Base-by-base conservation (phyloP, 1,284 basidiomycete genomes). In the Marasmius tenuissimus region DNA sequence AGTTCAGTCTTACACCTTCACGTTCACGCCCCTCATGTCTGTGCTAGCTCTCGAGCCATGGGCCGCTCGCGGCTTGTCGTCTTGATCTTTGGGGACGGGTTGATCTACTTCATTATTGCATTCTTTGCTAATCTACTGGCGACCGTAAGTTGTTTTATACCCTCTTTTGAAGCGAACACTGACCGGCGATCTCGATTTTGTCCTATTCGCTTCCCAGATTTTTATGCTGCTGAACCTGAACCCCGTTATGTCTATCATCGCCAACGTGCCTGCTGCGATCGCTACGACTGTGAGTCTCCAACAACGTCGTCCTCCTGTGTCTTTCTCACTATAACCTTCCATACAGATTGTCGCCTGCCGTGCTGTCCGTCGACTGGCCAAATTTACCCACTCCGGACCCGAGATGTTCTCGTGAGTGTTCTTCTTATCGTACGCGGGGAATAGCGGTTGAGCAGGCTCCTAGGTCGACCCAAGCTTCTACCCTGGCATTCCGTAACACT, bases 201-300 rank as follows among this genome's bases (percentile, higher is more conserved):
- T 52, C 52, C 33, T 57, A 52, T 27, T 45, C 45, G 50, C 27
- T 27, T 27, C 27, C 1, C 63, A 87, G 85, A 77, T 84, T 50
- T 90, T 91, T 72, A 90, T 91, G 88, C 70, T 89, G 33, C 71
- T 89, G 33, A 79, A 91, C 71, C 73, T 91, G 50, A 91, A 91
- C 68, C 78, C 88, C 1, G 84, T 90, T 59, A 89, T 91, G 87
- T 87, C 85, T 18, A 85, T 91, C 70, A 88, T 91, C 61, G 86
- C 83, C 35, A 90, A 91, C 68, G 88, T 91, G 38, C 88, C 88
- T 2, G 87, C 88, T 51, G 87, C 87, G 10, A 82, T 89, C 60
- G 81, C 83, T 5, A 86, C 86, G 10, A 88, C 86, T 10, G 87
- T 71, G 39, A 62, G 55, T 61, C 37, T 56, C 39, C 18, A 50